Evolutionary conservation across 495 filamentous ascomycete genomes (phyloP), one percentile per base, ranked within the genome.

Genomic region (Hypoxylon lenormandii): DNA sequence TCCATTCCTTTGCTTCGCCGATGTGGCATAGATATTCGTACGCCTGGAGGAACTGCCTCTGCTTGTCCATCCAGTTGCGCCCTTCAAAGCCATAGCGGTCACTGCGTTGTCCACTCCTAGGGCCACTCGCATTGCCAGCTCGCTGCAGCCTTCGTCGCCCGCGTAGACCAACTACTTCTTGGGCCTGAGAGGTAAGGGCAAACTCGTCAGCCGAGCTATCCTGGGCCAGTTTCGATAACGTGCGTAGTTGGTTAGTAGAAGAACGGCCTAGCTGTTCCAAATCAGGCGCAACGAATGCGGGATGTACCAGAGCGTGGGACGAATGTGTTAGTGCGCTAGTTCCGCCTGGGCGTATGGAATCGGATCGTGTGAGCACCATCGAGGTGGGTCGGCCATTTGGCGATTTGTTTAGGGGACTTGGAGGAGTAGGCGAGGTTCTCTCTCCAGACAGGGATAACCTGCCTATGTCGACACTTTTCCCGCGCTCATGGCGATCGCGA

Each of bases 1-100:
- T 96, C 96, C 96, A 99, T 77, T 98, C 93, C 76, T 98, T 98
- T 47, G 96, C 96, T 83, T 99, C 96, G 70, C 96, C 96, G 73
- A 99, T 98, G 74, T 99, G 96, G 73, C 96, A 99, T 40, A 99
- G 88, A 74, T 99, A 99, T 77, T 99, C 96, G 74, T 99, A 99
- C 8, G 96, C 96, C 78, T 97, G 93, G 33, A 98, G 81, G 74
- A 97, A 98, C 74, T 98, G 93, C 50, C 96, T 86, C 76, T 97
- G 92, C 75, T 95, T 93, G 76, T 99, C 96, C 94, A 99, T 98
- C 96, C 95, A 98, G 72, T 92, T 97, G 43, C 92, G 87, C 15
- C 89, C 92, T 56, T 89, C 90, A 90, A 92, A 97, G 53, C 89
- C 82, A 81, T 80, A 88, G 76, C 75, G 79, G 77, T 77, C 82